phyloP scores from a whole-genome alignment of 768 basidiomycete species.

The Favolaschia claudopus region DNA sequence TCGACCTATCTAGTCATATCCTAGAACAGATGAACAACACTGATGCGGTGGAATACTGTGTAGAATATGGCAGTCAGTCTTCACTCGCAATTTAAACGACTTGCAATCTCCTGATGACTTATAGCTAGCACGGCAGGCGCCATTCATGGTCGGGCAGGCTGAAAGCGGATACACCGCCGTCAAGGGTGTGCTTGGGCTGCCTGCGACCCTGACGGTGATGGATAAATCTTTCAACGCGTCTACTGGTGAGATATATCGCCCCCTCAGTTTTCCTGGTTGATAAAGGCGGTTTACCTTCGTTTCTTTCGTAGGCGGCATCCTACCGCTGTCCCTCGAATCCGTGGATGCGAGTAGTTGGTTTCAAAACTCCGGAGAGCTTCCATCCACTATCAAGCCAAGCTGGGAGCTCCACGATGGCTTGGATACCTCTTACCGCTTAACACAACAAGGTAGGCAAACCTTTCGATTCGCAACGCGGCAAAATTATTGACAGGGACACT shows the following conservation, averaged over 20 bases:
- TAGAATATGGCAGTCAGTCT: too few relatives aligned
- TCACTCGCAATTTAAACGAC: too few relatives aligned
- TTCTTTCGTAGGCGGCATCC: conserved; percentile 1
- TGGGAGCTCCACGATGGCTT: too few relatives aligned
- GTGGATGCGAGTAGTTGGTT: too few relatives aligned
- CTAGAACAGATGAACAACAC: neutral
- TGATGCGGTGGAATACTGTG: neutral
- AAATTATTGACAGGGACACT: neutral
- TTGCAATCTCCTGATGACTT: too few relatives aligned
- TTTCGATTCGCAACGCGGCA: neutral
- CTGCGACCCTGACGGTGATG: conserved; percentile 3
- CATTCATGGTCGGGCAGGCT: too few relatives aligned
- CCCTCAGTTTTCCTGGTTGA: neutral
- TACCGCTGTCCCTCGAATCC: too few relatives aligned
- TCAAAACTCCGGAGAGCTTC: too few relatives aligned
- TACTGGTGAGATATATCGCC: neutral
- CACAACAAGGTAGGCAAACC: conserved; percentile 1
- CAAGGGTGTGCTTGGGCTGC: conserved; percentile 10
- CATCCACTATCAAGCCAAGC: too few relatives aligned
- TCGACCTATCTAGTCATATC: conserved; percentile 9
- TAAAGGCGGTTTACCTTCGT: too few relatives aligned
- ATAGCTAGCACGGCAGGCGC: too few relatives aligned
- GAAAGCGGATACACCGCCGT: conserved; percentile 10
- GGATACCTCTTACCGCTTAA: neutral
- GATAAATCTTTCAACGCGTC: conserved; percentile 4